These are phyloP conservation scores for Coccomyxa sp. DNA, from an alignment of 139 green algal species.

Conservation along the genomic window DNA sequence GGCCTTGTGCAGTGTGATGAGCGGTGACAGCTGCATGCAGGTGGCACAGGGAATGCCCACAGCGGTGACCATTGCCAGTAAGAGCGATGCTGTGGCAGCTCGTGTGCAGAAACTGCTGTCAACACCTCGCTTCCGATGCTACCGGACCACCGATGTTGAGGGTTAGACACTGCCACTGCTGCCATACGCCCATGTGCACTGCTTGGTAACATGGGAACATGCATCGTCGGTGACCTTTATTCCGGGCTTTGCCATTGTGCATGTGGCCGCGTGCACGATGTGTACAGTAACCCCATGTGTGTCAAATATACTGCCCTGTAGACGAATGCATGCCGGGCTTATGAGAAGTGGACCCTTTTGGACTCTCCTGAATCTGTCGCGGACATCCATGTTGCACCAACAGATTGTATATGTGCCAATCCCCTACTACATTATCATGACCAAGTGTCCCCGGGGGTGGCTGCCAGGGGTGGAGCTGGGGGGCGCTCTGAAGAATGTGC, in stretches of 20 bases:
- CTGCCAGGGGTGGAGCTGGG: conserved; percentile 50
- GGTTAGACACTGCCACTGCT: conserved; percentile 8
- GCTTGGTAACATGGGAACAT: background rate
- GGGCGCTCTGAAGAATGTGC: conserved; percentile 64
- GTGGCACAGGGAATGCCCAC: conserved; percentile 41
- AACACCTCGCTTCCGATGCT: conserved; percentile 51
- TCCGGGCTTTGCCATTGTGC: no score
- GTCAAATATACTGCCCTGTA: no score
- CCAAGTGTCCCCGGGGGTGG: no score
- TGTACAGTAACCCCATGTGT: no score
- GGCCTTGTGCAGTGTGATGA: background rate
- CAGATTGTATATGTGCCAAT: no score
- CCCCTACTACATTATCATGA: no score
- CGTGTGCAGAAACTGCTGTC: conserved; percentile 39
- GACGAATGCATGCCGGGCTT: no score
- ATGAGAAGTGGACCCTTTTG: no score
- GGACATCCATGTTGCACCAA: no score
- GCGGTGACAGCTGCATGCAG: background rate
- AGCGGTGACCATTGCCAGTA: conserved; percentile 49
- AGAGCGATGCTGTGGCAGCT: conserved; percentile 28
- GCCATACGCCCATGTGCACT: background rate
- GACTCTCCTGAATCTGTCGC: no score
- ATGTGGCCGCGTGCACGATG: no score
- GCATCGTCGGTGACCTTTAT: background rate
- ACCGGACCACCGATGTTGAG: conserved; percentile 51